Conservation (phyloP, 108 stramenopile genomes). For the Nitzschia inconspicua region DNA sequence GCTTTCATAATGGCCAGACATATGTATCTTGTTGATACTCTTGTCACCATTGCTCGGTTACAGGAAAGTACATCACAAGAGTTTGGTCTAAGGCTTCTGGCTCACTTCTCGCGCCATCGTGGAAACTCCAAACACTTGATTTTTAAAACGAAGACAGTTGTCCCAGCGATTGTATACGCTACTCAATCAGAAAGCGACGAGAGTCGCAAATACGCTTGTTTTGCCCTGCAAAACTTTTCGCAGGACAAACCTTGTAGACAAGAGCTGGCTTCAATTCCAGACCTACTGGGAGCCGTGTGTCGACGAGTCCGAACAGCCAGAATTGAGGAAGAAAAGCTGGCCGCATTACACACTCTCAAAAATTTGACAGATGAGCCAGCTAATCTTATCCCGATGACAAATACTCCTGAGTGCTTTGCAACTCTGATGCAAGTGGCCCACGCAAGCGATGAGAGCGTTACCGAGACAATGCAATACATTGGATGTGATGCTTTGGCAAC, state of each 20-base stretch:
- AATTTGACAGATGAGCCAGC: constrained; percentile 82
- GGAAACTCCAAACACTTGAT: constrained; percentile 62
- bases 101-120: constrained; percentile 73
- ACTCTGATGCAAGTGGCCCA: constrained; percentile 70
- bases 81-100: constrained; percentile 58
- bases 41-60: constrained; percentile 54
- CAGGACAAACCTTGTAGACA: constrained; percentile 73
- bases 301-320: constrained; percentile 31
- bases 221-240: constrained; percentile 74
- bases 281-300: constrained; percentile 50
- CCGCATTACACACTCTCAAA: constrained; percentile 68
- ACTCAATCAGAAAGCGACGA: constrained; percentile 50
- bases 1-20: constrained; percentile 57
- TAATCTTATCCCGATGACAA: constrained; percentile 82
- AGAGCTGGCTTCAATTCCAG: constrained; percentile 50
- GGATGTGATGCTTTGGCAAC: constrained; percentile 84
- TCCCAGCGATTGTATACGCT: constrained; percentile 63
- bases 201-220: constrained; percentile 57
- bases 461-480: constrained; percentile 53
- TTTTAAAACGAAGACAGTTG: constrained; percentile 42
- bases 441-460: constrained; percentile 35
- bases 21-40: constrained; percentile 31
- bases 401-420: constrained; percentile 71
- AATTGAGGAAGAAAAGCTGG: constrained; percentile 38
- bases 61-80: constrained; percentile 62